phyloP scores from a whole-genome alignment of 169 alveolate species.

The Plasmodium vivax region DNA sequence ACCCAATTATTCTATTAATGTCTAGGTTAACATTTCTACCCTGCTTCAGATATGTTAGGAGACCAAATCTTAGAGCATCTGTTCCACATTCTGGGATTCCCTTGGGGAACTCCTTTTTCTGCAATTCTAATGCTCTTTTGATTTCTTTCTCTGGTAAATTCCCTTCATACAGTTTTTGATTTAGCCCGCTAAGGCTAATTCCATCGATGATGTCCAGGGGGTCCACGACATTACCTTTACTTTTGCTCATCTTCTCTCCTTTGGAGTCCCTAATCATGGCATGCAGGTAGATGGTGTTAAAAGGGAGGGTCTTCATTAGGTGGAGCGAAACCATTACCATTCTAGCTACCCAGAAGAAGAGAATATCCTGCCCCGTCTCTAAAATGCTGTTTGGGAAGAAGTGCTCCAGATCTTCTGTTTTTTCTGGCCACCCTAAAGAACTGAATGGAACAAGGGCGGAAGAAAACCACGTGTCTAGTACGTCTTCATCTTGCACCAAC shows the following conservation, averaged over 20 bases:
- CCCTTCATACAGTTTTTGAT: slow-evolving; percentile 92
- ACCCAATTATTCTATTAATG: slow-evolving; percentile 96
- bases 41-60: slow-evolving; percentile 94
- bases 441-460: slow-evolving; percentile 98
- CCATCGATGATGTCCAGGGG: slow-evolving; percentile 98
- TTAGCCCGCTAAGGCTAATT: slow-evolving; percentile 91
- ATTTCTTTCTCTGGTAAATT: slow-evolving; percentile 93
- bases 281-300: slow-evolving; percentile 96
- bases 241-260: slow-evolving; percentile 98
- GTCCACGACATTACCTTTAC: slow-evolving; percentile 99
- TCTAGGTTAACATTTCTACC: slow-evolving; percentile 97
- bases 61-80: slow-evolving; percentile 98
- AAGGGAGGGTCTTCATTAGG: slow-evolving; percentile 96
- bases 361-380: slow-evolving; percentile 99
- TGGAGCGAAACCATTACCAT: slow-evolving; percentile 98
- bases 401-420: slow-evolving; percentile 91
- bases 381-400: slow-evolving; percentile 97
- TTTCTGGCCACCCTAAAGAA: slow-evolving; percentile 98
- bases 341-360: slow-evolving; percentile 99
- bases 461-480: slow-evolving; percentile 99
- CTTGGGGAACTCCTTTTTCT: slow-evolving; percentile 96
- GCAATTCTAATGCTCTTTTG: slow-evolving; percentile 92
- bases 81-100: slow-evolving; percentile 99
- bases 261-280: slow-evolving; percentile 98
- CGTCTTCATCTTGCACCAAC: slow-evolving; percentile 98